A percentile compares a stretch with the other conserved stretches of the same genome.
Evolutionary conservation across 2,329 filamentous ascomycete species (phyloP).

Genomic region (Penicillium sp.): DNA sequence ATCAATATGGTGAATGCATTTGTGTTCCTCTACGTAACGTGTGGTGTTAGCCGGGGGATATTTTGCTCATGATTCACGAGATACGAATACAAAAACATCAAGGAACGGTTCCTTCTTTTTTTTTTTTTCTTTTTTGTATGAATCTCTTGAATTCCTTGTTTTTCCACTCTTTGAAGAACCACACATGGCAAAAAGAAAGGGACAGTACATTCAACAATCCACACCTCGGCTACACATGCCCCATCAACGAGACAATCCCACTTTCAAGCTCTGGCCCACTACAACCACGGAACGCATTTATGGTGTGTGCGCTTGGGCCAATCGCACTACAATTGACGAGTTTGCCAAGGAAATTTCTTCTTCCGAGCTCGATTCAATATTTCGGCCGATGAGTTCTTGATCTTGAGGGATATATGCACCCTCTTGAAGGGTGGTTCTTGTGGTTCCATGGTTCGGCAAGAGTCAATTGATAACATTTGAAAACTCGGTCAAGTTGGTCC

Average conservation of each 20-base stretch:
- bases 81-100: neutral
- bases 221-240: neutral
- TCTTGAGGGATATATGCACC: too few species aligned
- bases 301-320: neutral
- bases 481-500: neutral
- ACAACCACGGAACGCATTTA: neutral
- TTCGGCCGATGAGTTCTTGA: too few species aligned
- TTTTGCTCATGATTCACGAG: neutral
- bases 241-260: neutral
- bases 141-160: neutral
- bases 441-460: too few species aligned
- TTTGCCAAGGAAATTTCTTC: neutral
- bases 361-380: too few species aligned
- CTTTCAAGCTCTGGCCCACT: neutral
- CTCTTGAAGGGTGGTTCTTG: too few species aligned
- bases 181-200: neutral
- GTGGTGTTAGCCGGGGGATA: neutral
- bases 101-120: too few species aligned
- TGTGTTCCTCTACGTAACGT: neutral
- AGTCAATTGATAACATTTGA: too few species aligned
- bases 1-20: constrained; percentile 14
- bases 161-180: neutral
- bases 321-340: neutral
- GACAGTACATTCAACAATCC: neutral
- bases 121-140: neutral